Percentiles rank a stretch among this genome's conserved stretches.
Conservation (phyloP, 2,329 filamentous ascomycete genomes). For the Cladosporium velox region DNA sequence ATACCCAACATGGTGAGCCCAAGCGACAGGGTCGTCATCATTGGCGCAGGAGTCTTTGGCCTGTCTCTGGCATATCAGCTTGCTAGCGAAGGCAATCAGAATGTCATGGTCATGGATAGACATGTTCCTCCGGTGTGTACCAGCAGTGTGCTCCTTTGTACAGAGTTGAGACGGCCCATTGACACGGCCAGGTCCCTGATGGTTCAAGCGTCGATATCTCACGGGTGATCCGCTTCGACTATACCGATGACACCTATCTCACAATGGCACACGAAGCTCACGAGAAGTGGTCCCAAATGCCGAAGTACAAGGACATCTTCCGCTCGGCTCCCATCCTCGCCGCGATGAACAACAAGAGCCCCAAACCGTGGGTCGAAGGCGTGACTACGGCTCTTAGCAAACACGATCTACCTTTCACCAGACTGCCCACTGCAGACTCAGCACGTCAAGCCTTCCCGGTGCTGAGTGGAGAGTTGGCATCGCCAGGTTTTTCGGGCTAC, state of each 20-base stretch:
- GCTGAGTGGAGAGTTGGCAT: slow-evolving; percentile 1
- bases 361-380: slow-evolving; percentile 12
- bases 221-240: slow-evolving; percentile 42
- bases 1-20: neutral
- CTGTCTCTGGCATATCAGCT: slow-evolving; percentile 43
- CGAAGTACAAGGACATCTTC: slow-evolving; percentile 9
- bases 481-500: slow-evolving; percentile 22
- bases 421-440: neutral
- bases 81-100: slow-evolving; percentile 29
- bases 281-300: slow-evolving; percentile 3
- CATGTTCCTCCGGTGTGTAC: slow-evolving; percentile 21
- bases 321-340: slow-evolving; percentile 11
- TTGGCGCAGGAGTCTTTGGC: slow-evolving; percentile 50
- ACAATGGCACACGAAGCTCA: slow-evolving; percentile 35
- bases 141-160: neutral
- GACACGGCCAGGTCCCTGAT: slow-evolving; percentile 28
- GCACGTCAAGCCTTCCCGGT: neutral
- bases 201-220: slow-evolving; percentile 46
- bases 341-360: slow-evolving; percentile 12
- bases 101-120: slow-evolving; percentile 39
- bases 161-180: neutral
- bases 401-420: slow-evolving; percentile 6
- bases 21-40: slow-evolving; percentile 35
- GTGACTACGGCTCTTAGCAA: slow-evolving; percentile 4
- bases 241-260: slow-evolving; percentile 35